A percentile compares a stretch with the other conserved stretches of the same genome.
Evolutionary conservation across 2,329 filamentous ascomycete species (phyloP).

Genomic region (Nemania abortiva): DNA sequence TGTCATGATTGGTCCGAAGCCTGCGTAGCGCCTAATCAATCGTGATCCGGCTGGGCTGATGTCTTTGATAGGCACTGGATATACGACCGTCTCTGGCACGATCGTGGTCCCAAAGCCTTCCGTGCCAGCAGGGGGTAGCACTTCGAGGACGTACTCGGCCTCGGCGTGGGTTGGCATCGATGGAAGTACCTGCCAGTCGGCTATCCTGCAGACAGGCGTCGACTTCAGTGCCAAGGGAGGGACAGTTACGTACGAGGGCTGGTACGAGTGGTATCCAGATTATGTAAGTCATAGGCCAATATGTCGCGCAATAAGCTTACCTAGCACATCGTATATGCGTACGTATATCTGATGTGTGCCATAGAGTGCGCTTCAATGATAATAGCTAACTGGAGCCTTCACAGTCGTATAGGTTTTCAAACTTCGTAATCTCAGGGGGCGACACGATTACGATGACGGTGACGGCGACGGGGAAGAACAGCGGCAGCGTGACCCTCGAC

Average conservation of each 20-base stretch:
- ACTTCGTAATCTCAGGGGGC: constrained; percentile 55
- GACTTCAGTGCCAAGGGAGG: constrained; percentile 63
- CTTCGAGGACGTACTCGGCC: constrained; percentile 33
- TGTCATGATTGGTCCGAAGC: constrained; percentile 58
- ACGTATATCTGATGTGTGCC: background rate
- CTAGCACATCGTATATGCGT: background rate
- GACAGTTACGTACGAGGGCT: constrained; percentile 62
- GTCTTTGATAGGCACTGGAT: constrained; percentile 52
- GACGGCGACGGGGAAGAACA: constrained; percentile 33
- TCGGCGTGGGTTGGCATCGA: constrained; percentile 69
- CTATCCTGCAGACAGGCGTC: constrained; percentile 69
- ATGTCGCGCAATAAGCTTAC: background rate
- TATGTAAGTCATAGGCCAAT: constrained; percentile 50
- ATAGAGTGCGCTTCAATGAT: background rate
- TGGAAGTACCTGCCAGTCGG: constrained; percentile 65
- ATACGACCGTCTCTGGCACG: constrained; percentile 63
- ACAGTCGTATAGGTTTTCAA: constrained; percentile 61
- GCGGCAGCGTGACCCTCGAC: constrained; percentile 36
- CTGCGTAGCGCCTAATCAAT: background rate
- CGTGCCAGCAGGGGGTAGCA: constrained; percentile 41
- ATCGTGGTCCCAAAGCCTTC: constrained; percentile 65
- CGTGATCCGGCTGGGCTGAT: constrained; percentile 11
- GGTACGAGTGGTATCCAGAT: constrained; percentile 72
- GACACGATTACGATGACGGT: constrained; percentile 49
- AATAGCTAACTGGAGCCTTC: background rate